phyloP scores from a whole-genome alignment of 2,329 filamentous ascomycete genomes.

The Stromatinia cepivora region DNA sequence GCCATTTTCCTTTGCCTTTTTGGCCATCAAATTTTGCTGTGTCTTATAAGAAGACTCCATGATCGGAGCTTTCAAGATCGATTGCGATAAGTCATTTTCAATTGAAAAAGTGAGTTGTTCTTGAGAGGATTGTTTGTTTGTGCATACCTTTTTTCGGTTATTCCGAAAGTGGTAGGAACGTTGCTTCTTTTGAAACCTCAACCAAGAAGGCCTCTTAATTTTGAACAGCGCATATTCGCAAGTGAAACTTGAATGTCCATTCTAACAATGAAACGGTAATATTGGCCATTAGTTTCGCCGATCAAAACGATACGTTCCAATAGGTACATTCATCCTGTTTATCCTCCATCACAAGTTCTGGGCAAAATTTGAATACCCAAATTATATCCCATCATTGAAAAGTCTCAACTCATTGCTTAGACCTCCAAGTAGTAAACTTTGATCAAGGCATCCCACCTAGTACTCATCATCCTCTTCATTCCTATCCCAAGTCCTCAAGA shows the following conservation, averaged over 20 bases:
- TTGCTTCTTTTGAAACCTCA: background rate
- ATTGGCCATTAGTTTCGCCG: background rate
- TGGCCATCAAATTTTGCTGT: slow-evolving; percentile 13
- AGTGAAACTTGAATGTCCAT: background rate
- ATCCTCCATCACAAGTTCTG: background rate
- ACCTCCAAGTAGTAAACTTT: too few species aligned
- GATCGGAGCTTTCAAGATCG: background rate
- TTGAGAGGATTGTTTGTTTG: background rate
- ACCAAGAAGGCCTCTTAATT: background rate
- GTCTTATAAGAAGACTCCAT: slow-evolving; percentile 11
- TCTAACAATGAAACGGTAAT: background rate
- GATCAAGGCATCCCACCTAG: too few species aligned
- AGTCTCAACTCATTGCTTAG: too few species aligned
- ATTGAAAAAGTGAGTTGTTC: background rate
- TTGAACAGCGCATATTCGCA: too few species aligned
- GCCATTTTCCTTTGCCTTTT: slow-evolving; percentile 22
- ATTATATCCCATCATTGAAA: background rate
- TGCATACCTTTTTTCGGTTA: background rate
- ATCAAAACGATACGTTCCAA: background rate
- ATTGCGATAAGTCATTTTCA: background rate
- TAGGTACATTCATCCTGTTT: background rate
- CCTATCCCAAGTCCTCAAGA: too few species aligned
- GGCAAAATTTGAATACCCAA: background rate
- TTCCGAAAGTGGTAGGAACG: slow-evolving; percentile 8
- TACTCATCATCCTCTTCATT: background rate